These are phyloP conservation scores for Pleurotus tuber-regium DNA, from an alignment of 768 basidiomycete genomes.

Conservation along the genomic window DNA sequence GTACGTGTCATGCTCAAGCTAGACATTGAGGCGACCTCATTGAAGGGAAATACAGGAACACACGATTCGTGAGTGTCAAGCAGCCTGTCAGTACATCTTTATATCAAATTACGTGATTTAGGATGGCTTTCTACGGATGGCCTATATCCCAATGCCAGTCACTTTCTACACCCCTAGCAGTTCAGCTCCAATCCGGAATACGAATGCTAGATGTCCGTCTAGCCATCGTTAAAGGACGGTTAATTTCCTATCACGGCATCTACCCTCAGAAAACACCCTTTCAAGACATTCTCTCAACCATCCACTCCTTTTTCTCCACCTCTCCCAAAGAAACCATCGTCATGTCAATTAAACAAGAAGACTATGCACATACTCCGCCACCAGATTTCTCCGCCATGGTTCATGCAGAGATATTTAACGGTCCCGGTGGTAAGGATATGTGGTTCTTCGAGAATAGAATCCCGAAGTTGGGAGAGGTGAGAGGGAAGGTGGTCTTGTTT, in stretches of 20 bases:
- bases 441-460: conserved; percentile 85
- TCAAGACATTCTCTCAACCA: conserved; percentile 53
- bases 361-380: conserved; percentile 45
- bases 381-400: conserved; percentile 63
- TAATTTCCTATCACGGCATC: conserved; percentile 79
- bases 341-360: conserved; percentile 90
- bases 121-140: conserved; percentile 85
- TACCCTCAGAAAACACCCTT: conserved; percentile 73
- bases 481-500: conserved; percentile 83
- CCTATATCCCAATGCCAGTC: conserved; percentile 87
- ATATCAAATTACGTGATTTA: conserved; percentile 26
- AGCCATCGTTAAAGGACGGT: conserved; percentile 55
- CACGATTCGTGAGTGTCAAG: conserved; percentile 60
- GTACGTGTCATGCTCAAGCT: conserved; percentile 35
- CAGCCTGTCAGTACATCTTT: too few relatives aligned
- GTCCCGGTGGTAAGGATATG: conserved; percentile 55
- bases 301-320: conserved; percentile 60
- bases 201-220: conserved; percentile 83
- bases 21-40: conserved; percentile 14
- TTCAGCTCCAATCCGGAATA: conserved; percentile 76
- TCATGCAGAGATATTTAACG: conserved; percentile 55
- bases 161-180: conserved; percentile 51
- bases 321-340: conserved; percentile 72
- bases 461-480: conserved; percentile 77
- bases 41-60: conserved; percentile 36